phyloP scores from a whole-genome alignment of 345 rosid species.

The Salix udensis region DNA sequence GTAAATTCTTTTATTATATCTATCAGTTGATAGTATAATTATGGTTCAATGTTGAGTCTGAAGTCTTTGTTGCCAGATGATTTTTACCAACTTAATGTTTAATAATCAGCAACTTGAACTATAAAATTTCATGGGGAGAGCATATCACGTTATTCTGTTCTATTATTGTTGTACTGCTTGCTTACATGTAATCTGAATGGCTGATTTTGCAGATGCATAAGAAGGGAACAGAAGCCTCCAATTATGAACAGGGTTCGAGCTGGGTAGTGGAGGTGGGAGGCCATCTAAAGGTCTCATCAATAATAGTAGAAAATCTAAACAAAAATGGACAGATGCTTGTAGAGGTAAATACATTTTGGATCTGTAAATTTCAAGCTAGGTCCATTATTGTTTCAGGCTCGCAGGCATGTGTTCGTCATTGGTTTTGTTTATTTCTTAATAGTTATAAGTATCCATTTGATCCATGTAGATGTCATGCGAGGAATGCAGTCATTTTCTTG shows the following conservation, averaged over 20 bases:
- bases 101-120: neutral
- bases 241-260: conserved; percentile 56
- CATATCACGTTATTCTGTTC: neutral
- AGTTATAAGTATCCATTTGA: conserved; percentile 17
- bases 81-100: neutral
- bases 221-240: conserved; percentile 44
- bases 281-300: conserved; percentile 82
- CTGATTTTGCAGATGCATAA: conserved; percentile 57
- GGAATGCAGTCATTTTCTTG: conserved; percentile 87
- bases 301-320: conserved; percentile 82
- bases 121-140: neutral
- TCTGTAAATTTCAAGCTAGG: neutral
- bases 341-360: conserved; percentile 47
- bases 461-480: conserved; percentile 80
- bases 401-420: neutral
- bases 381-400: neutral
- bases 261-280: conserved; percentile 93
- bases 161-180: neutral
- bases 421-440: neutral
- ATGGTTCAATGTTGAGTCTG: neutral
- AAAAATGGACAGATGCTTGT: conserved; percentile 83
- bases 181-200: neutral
- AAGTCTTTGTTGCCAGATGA: neutral
- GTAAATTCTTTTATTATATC: neutral
- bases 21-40: neutral